Evolutionary conservation across 1,284 basidiomycete species (phyloP), one percentile per base, ranked within the genome.

Genomic region (Ceratobasidium papillatum): DNA sequence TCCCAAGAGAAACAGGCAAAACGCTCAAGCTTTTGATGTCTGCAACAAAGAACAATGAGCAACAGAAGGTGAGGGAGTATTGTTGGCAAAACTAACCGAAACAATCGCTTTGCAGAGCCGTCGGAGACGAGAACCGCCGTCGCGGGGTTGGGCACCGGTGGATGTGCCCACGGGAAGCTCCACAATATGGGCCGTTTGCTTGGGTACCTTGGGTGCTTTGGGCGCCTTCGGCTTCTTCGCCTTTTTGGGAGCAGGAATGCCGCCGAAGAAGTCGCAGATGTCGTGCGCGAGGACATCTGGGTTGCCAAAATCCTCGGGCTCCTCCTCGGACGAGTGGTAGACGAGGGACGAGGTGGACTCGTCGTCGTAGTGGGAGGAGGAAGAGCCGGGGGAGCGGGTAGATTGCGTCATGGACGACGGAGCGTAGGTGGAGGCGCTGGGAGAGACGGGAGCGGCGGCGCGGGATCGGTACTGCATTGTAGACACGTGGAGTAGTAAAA

Each of bases 391-490:
- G 64, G 64, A 66, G 66, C 66, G 66, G 22, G 54, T 45, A 22
- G 66, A 59, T 9, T 49, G 45, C 38, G 30, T 51, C 47, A 66
- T 51, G 30, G 64, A 51, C 22, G 65, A 52, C 8, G 32, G 30
- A 8, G 65, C 65, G 45, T 41, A 51, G 66, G 34, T 38, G 52
- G 66, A 71, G 25, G 66, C 36, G 65, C 19, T 54, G 66, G 52
- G 66, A 4, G 66, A 71, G 30, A 54, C 52, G 54, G 66, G 66
- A 27, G 54, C 66, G 52, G 34, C 54, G 66, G 66, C 54, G 41
- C 66, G 66, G 52, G 66, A 71, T 36, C 66, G 66, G 66, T 58
- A 71, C 52, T 71, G 66, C 66, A 71, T 71, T 71, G 66, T 71
- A 58, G 54, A 25, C 41, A 59, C 49, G 54, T 71, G 66, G 41